Base-by-base conservation (phyloP, 1,139 yeast species). In the Wickerhamomyces sp. region DNA sequence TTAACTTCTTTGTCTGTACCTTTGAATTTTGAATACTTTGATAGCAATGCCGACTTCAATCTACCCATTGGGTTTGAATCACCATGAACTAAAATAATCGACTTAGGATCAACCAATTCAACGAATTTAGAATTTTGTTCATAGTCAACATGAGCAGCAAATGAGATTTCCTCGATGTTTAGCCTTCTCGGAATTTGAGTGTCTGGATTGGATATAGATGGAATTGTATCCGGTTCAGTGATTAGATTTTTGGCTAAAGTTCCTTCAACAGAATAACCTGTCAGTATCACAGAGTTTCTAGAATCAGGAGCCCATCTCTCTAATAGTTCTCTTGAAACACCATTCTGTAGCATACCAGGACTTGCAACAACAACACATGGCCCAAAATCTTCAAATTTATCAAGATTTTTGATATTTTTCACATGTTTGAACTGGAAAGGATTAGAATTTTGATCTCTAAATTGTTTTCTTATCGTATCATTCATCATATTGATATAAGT, bases 271-370 rank as follows among this genome's bases (percentile, higher is more conserved):
- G 97, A 90, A 61, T 92, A 92, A 65, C 99, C 99, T 0, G 99
- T 94, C 60, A 92, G 65, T 27, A 92, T 76, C 22, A 89, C 81
- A 2, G 95, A 72, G 54, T 92, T 92, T 55, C 88, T 84, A 3
- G 95, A 86, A 55, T 92, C 98, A 0, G 98, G 98, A 1, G 96
- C 92, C 99, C 99, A 92, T 59, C 84, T 78, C 58, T 92, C 99
- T 30, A 92, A 69, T 33, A 92, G 69, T 51, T 87, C 95, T 53
- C 99, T 73, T 0, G 97, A 89, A 3, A 90, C 82, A 47, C 98
- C 98, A 55, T 86, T 90, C 59, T 92, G 98, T 37, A 92, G 70
- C 98, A 92, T 92, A 60, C 99, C 98, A 0, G 98, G 99, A 33
- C 95, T 80, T 0, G 98, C 98, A 31, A 92, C 78, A 63, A 94